Percentiles rank a stretch among this genome's conserved stretches.
phyloP scores from a whole-genome alignment of 805 yeast species.

The Kodamaea fukazawae region DNA sequence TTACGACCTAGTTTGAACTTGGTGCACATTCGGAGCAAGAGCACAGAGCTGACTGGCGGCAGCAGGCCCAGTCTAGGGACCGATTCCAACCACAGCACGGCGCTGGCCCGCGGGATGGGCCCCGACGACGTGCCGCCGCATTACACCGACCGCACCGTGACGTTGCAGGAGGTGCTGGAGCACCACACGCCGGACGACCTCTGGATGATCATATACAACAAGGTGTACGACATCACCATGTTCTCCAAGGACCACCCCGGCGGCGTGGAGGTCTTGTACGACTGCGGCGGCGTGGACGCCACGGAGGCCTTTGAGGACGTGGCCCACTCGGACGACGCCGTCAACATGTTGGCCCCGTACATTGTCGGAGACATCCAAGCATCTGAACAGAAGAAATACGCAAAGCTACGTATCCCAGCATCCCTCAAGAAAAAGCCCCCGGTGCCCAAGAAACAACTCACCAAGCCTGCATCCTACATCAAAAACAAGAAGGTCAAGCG shows the following conservation, averaged over 20 bases:
- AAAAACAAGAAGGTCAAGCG: conserved; percentile 10
- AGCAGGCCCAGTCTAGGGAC: no score
- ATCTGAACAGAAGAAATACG: conserved; percentile 16
- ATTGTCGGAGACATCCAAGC: conserved; percentile 26
- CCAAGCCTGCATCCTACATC: conserved; percentile 1
- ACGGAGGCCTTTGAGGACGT: conserved; percentile 62
- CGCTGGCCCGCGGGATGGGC: no score
- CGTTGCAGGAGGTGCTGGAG: conserved; percentile 55
- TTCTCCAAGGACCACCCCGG: conserved; percentile 82
- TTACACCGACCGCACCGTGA: background rate
- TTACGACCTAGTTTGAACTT: conserved; percentile 1
- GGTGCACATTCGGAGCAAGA: conserved; percentile 2
- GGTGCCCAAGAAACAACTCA: background rate
- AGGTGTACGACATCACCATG: conserved; percentile 71
- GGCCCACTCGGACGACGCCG: conserved; percentile 36
- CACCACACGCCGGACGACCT: conserved; percentile 76
- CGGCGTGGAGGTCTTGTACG: conserved; percentile 66
- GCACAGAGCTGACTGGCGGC: background rate
- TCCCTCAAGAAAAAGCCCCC: background rate
- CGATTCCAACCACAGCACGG: no score
- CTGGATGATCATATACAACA: conserved; percentile 82
- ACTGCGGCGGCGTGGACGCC: conserved; percentile 78
- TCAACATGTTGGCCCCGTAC: conserved; percentile 29
- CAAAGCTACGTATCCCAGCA: conserved; percentile 11
- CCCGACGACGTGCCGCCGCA: no score